phyloP scores from a whole-genome alignment of 2,329 filamentous ascomycete species.

The Scortechinia acanthostroma region DNA sequence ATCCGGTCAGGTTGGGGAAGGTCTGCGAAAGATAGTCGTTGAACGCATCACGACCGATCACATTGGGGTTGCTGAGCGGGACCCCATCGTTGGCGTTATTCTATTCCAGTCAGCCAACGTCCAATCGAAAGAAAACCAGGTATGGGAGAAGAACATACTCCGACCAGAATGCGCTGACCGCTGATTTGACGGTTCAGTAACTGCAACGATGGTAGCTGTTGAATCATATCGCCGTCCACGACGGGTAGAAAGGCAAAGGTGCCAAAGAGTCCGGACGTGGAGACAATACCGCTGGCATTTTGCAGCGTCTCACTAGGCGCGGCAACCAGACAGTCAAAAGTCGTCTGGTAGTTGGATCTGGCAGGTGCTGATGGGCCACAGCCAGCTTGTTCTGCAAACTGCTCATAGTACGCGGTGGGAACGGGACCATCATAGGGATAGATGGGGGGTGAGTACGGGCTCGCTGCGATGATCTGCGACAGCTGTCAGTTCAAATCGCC shows the following conservation, averaged over 20 bases:
- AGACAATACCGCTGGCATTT: conserved; percentile 21
- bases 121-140: neutral
- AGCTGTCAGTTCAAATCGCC: conserved; percentile 3
- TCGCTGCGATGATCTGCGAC: conserved; percentile 12
- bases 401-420: conserved; percentile 19
- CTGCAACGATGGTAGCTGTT: conserved; percentile 15
- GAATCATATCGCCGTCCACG: conserved; percentile 22
- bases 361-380: conserved; percentile 12
- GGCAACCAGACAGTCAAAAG: conserved; percentile 23
- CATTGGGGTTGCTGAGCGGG: conserved; percentile 22
- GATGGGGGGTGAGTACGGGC: conserved; percentile 13
- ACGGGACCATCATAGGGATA: conserved; percentile 17
- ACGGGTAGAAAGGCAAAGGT: conserved; percentile 27
- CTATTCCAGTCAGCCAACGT: conserved; percentile 6
- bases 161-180: conserved; percentile 19
- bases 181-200: conserved; percentile 17
- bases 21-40: conserved; percentile 16
- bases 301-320: conserved; percentile 22
- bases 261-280: conserved; percentile 11
- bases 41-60: conserved; percentile 19
- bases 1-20: conserved; percentile 20
- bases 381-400: conserved; percentile 20
- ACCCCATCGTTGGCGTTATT: conserved; percentile 28
- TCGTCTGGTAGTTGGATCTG: conserved; percentile 9
- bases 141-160: conserved; percentile 7